Evolutionary conservation across 2,329 filamentous ascomycete genomes (phyloP).

Genomic region (Colletotrichum sp.): DNA sequence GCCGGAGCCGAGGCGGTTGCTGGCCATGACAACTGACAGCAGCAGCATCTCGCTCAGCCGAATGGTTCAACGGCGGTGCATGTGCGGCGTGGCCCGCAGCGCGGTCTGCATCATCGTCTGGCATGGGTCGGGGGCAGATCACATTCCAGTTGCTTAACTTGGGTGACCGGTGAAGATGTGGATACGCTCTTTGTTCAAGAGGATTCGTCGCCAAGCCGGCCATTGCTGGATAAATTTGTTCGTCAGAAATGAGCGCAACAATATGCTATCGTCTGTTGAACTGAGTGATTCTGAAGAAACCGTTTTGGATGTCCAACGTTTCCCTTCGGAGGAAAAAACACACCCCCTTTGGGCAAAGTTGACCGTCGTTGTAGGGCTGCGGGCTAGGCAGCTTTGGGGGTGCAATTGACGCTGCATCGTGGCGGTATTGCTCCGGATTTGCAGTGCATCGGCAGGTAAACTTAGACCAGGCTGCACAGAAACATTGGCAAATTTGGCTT

Average conservation of each 20-base stretch:
- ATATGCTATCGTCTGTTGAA: neutral
- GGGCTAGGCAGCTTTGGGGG: neutral
- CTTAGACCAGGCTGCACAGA: neutral
- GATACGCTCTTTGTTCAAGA: neutral
- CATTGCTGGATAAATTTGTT: neutral
- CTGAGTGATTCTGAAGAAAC: neutral
- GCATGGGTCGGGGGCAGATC: conserved; percentile 2
- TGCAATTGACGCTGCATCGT: neutral
- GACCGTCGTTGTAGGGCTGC: neutral
- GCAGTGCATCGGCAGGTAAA: conserved; percentile 2
- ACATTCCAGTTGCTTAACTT: neutral
- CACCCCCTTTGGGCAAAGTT: neutral
- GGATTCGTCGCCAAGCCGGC: neutral
- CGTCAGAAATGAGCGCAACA: neutral
- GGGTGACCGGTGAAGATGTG: conserved; percentile 19
- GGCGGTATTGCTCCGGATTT: conserved; percentile 2
- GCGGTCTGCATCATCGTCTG: neutral
- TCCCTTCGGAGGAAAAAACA: neutral
- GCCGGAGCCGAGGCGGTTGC: neutral
- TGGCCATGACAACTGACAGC: neutral
- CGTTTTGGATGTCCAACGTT: neutral
- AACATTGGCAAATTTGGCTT: neutral
- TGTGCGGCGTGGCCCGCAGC: neutral
- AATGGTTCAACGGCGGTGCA: neutral
- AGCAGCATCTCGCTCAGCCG: neutral